Evolutionary conservation across 1,284 basidiomycete genomes (phyloP), one percentile per base, ranked within the genome.

Genomic region (Ceratobasidium sp.): DNA sequence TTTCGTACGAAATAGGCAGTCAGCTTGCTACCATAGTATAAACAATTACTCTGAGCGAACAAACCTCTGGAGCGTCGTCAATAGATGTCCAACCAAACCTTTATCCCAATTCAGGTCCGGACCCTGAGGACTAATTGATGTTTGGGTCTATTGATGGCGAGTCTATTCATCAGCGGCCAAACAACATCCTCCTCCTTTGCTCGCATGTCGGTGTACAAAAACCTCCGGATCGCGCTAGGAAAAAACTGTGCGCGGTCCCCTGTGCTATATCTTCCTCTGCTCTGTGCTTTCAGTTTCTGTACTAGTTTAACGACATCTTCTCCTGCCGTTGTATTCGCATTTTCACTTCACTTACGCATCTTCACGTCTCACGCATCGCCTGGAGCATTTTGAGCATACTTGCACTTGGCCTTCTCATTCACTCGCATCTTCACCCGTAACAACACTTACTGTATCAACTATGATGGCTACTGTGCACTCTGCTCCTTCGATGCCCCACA

Each of bases 401-500:
- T 38, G 35, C 35, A 38, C 35, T 38, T 38, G 21, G 21, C 41
- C 41, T 44, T 38, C 11, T 23, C 18, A 35, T 44, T 43, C 58
- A 23, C 38, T 44, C 23, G 23, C 58, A 41, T 28, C 35, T 38
- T 38, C 35, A 38, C 35, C 11, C 35, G 11, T 38, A 38, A 38
- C 35, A 38, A 38, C 35, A 38, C 35, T 11, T 47, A 46, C 26
- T 69, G 28, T 50, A 50, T 46, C 66, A 69, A 41, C 35, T 41
- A 69, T 69, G 66, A 69, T 69, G 66, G 66, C 66, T 41, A 41
- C 66, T 43, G 54, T 57, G 23, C 52, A 69, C 41, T 28, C 66
- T 41, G 43, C 66, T 28, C 50, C 66, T 46, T 32, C 54, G 54
- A 55, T 55, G 28, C 64, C 64, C 14, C 64, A 67, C 28, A 67